Conservation (phyloP, 1,284 basidiomycete species). For the Chalciporus sp. region DNA sequence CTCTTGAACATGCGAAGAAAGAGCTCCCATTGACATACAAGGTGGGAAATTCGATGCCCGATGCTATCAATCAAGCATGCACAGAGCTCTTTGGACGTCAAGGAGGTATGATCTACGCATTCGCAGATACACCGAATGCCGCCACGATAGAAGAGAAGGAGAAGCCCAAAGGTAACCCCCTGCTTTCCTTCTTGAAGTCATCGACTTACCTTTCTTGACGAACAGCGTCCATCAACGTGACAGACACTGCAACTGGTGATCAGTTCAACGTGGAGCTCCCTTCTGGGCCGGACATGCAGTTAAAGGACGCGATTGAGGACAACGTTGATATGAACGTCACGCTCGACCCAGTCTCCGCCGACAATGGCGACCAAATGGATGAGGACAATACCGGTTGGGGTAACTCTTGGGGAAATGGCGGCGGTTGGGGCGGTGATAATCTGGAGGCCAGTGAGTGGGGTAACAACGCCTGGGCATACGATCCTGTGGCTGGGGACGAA, state of each 20-base stretch:
- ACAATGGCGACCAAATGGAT: not conserved
- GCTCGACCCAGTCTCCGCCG: not conserved
- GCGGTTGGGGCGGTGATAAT: slow-evolving; percentile 7
- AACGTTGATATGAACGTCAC: slow-evolving; percentile 30
- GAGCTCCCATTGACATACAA: slow-evolving; percentile 61
- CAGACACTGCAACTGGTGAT: slow-evolving; percentile 21
- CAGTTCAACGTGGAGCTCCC: slow-evolving; percentile 25
- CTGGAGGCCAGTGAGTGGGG: slow-evolving; percentile 4
- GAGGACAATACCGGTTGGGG: slow-evolving; percentile 4
- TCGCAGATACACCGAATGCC: slow-evolving; percentile 4
- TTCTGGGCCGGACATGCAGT: slow-evolving; percentile 18
- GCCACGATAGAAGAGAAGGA: slow-evolving; percentile 6
- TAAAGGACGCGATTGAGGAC: slow-evolving; percentile 35
- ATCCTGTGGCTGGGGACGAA: slow-evolving; percentile 10
- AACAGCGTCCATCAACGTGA: slow-evolving; percentile 20
- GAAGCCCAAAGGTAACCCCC: slow-evolving; percentile 7
- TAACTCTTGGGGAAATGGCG: not conserved
- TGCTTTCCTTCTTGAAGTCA: not conserved
- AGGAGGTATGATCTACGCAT: slow-evolving; percentile 35
- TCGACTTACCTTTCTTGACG: slow-evolving; percentile 9
- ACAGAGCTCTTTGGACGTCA: slow-evolving; percentile 49
- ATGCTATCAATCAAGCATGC: slow-evolving; percentile 52
- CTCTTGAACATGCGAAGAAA: slow-evolving; percentile 49
- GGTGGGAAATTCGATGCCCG: slow-evolving; percentile 57
- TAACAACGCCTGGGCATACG: slow-evolving; percentile 16